Evolutionary conservation across 371 early-diverging fungal species (phyloP), one percentile per base, ranked within the genome.

Genomic region (Mortierella sp.): DNA sequence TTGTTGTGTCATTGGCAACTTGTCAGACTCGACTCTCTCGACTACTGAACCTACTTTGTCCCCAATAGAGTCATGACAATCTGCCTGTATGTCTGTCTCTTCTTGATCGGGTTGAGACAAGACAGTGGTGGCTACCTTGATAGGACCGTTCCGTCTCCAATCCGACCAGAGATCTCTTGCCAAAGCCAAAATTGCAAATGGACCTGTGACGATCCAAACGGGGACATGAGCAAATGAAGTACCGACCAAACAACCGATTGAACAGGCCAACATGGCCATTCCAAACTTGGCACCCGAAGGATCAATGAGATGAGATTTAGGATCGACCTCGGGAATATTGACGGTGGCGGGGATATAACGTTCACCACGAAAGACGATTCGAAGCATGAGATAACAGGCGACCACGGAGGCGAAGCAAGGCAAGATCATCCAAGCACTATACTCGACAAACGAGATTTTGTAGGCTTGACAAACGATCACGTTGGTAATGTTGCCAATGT

Each of bases 401-500:
- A 86, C 62, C 2, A 87, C 71, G 4, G 87, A 84, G 0, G 83
- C 85, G 0, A 91, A 59, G 1, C 91, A 90, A 1, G 94, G 94
- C 1, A 92, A 62, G 11, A 85, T 60, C 91, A 93, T 92, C 89
- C 91, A 90, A 0, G 89, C 89, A 0, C 91, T 87, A 64, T 92
- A 94, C 51, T 75, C 75, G 16, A 91, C 64, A 59, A 93, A 91
- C 16, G 82, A 85, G 43, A 94, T 89, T 16, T 74, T 70, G 65
- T 86, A 91, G 0, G 94, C 93, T 75, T 91, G 88, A 6, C 92
- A 84, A 9, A 91, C 91, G 23, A 94, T 86, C 1, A 94, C 90
- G 65, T 94, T 94, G 0, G 93, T 93, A 7, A 93, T 93, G 64
- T 94, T 94, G 21, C 93, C 92, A 66, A 94, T 90, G 70, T 90